phyloP scores from a whole-genome alignment of 108 stramenopile species.

The Nitzschia sp. region DNA sequence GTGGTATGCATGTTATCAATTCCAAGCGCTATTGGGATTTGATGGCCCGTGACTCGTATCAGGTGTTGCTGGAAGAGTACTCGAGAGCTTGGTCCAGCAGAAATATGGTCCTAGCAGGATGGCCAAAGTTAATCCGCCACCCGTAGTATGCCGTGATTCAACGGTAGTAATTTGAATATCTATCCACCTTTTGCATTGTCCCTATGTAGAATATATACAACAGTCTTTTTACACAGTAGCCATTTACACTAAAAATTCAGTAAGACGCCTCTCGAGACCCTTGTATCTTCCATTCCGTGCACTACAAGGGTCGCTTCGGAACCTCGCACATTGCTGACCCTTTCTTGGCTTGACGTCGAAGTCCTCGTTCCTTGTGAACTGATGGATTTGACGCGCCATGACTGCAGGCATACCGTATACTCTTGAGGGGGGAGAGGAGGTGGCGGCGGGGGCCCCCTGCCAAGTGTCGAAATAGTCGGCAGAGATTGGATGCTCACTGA shows the following conservation, averaged over 20 bases:
- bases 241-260: neutral
- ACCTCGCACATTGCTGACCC: neutral
- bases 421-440: neutral
- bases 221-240: neutral
- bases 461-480: too few relatives aligned
- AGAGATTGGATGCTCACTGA: too few relatives aligned
- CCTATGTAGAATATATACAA: too few relatives aligned
- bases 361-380: neutral
- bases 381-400: constrained; percentile 3
- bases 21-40: constrained; percentile 19
- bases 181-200: too few relatives aligned
- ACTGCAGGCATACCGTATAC: neutral
- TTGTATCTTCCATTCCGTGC: neutral
- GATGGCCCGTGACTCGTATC: neutral
- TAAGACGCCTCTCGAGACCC: neutral
- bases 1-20: constrained; percentile 28
- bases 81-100: constrained; percentile 15
- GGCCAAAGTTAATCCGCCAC: constrained; percentile 5
- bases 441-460: too few relatives aligned
- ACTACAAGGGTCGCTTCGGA: neutral
- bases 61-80: constrained; percentile 15
- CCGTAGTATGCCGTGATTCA: too few relatives aligned
- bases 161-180: too few relatives aligned
- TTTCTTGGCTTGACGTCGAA: neutral
- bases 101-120: constrained; percentile 19